Evolutionary conservation across 129 eudicot species (phyloP).

Genomic region (Arctium minus): DNA sequence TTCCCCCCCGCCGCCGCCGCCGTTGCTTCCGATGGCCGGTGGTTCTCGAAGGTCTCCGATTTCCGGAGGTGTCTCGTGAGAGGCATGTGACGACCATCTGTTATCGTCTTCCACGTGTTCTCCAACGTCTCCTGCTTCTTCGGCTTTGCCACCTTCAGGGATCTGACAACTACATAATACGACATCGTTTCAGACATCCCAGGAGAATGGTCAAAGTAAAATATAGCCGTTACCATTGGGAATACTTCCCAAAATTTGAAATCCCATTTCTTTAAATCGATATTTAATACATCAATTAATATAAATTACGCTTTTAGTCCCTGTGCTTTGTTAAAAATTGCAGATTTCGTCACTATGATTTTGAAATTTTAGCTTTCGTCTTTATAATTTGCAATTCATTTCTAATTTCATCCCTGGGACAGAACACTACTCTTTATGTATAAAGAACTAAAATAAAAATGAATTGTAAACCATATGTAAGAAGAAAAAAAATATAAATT

Average conservation of each 20-base stretch:
- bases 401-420: too few relatives aligned
- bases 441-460: too few relatives aligned
- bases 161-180: slow-evolving; percentile 34
- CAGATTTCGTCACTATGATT: too few relatives aligned
- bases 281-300: too few relatives aligned
- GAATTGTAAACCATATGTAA: too few relatives aligned
- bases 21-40: slow-evolving; percentile 21
- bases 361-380: too few relatives aligned
- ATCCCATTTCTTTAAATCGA: too few relatives aligned
- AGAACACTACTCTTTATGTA: too few relatives aligned
- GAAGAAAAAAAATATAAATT: too few relatives aligned
- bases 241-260: background rate
- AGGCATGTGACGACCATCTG: slow-evolving; percentile 60
- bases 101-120: slow-evolving; percentile 60
- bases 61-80: slow-evolving; percentile 49
- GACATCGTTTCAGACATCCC: background rate
- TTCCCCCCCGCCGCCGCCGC: background rate
- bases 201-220: background rate
- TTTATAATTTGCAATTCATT: too few relatives aligned
- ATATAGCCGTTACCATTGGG: slow-evolving; percentile 26
- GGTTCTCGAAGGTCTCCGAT: slow-evolving; percentile 45
- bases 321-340: too few relatives aligned
- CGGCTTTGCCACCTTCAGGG: slow-evolving; percentile 40
- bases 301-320: too few relatives aligned
- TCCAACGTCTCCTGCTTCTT: slow-evolving; percentile 58